Percentiles rank a stretch among this genome's conserved stretches.
These are phyloP conservation scores for Nevesoporus exiguus DNA, from an alignment of 768 basidiomycete species.

Conservation along the genomic window DNA sequence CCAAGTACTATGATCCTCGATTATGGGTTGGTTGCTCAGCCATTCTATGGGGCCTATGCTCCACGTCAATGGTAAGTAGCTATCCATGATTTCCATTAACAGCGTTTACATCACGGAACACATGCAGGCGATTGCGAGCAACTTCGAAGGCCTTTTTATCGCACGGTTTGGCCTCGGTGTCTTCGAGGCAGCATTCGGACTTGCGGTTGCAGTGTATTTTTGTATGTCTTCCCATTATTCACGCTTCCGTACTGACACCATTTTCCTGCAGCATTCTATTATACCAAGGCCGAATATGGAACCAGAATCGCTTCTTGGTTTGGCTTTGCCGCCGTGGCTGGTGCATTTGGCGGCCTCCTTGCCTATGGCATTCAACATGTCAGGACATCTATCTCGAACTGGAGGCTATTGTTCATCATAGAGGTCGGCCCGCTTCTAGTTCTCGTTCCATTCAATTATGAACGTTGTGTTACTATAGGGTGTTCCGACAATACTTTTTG, in stretches of 20 bases:
- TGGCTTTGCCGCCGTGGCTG: constrained; percentile 50
- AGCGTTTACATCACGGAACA: not conserved
- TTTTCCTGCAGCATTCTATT: constrained; percentile 41
- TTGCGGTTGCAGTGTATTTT: constrained; percentile 31
- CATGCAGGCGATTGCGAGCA: constrained; percentile 24
- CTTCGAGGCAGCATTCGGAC: constrained; percentile 35
- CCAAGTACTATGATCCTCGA: constrained; percentile 68
- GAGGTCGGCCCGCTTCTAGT: constrained; percentile 12
- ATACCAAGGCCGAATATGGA: constrained; percentile 47
- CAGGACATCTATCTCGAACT: constrained; percentile 36
- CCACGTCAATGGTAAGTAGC: constrained; percentile 66
- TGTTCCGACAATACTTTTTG: constrained; percentile 41
- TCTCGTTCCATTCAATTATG: not conserved
- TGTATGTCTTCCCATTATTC: constrained; percentile 11
- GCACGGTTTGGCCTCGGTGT: constrained; percentile 31
- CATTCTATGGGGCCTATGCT: constrained; percentile 70
- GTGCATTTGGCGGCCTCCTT: constrained; percentile 55
- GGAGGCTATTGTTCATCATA: constrained; percentile 37
- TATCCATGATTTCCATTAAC: too few relatives aligned
- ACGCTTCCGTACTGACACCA: constrained; percentile 16
- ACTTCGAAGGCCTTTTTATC: constrained; percentile 28
- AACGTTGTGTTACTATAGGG: constrained; percentile 41
- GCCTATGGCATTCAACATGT: constrained; percentile 49
- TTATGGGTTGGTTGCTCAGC: constrained; percentile 65
- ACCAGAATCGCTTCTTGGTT: constrained; percentile 50